phyloP scores from a whole-genome alignment of 2,329 filamentous ascomycete genomes.

The Chaetomium globosum region DNA sequence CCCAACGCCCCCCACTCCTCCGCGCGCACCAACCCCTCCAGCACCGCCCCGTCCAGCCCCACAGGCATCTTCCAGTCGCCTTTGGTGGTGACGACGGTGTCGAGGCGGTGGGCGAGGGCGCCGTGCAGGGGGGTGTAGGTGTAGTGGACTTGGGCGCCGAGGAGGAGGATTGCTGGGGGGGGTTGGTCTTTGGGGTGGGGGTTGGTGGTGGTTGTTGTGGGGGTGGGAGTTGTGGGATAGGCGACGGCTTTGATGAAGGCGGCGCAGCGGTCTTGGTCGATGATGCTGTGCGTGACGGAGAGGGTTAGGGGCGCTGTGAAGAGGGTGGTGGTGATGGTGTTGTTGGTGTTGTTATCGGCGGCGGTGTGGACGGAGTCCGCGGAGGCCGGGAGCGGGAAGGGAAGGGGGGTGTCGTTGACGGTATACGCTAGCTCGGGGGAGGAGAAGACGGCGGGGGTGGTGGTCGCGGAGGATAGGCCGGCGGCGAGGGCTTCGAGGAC shows the following conservation, averaged over 20 bases:
- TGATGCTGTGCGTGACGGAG: background rate
- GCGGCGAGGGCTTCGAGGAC: constrained; percentile 12
- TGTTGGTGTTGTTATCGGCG: no score
- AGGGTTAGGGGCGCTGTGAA: background rate
- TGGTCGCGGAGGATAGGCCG: background rate
- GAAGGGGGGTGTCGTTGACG: background rate
- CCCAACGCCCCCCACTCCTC: background rate
- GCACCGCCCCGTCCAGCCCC: background rate
- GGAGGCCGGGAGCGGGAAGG: background rate
- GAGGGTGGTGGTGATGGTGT: background rate
- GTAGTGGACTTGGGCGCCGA: background rate
- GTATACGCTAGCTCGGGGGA: background rate
- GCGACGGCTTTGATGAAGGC: background rate
- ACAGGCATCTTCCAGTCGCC: constrained; percentile 1
- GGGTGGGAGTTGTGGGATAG: background rate
- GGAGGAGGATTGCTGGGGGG: background rate
- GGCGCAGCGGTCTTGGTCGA: constrained; percentile 1
- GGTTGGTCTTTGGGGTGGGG: no score
- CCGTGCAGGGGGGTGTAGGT: background rate
- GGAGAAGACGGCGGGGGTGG: background rate
- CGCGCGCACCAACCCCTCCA: background rate
- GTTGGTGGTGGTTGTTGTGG: no score
- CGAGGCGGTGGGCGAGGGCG: background rate
- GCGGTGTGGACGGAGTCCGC: background rate
- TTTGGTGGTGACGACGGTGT: background rate